phyloP scores from a whole-genome alignment of 2,329 filamentous ascomycete genomes.

The Paecilomyces niveus region DNA sequence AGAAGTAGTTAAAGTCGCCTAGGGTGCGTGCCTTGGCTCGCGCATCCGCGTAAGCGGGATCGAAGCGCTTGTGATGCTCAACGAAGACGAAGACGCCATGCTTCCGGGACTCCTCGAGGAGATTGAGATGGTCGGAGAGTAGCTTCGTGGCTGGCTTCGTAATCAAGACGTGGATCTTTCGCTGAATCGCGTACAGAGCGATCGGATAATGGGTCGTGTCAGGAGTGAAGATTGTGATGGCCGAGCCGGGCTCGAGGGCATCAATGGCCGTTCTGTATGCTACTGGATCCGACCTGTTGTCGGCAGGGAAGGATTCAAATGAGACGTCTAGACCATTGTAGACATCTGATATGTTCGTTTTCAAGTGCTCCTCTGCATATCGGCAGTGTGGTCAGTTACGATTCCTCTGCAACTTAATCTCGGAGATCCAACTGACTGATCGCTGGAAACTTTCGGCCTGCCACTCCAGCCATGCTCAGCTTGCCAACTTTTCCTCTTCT shows the following conservation, averaged over 20 bases:
- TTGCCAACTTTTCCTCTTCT: slow-evolving; percentile 80
- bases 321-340: slow-evolving; percentile 87
- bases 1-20: slow-evolving; percentile 97
- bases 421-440: slow-evolving; percentile 57
- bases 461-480: slow-evolving; percentile 83
- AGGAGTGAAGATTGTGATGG: slow-evolving; percentile 93
- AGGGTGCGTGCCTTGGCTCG: slow-evolving; percentile 66
- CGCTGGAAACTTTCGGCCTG: slow-evolving; percentile 81
- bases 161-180: slow-evolving; percentile 81
- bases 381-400: not conserved
- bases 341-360: slow-evolving; percentile 77
- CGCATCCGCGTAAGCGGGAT: slow-evolving; percentile 87
- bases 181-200: slow-evolving; percentile 83
- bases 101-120: slow-evolving; percentile 65
- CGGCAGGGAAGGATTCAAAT: slow-evolving; percentile 74
- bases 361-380: slow-evolving; percentile 63
- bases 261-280: slow-evolving; percentile 88
- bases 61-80: slow-evolving; percentile 95
- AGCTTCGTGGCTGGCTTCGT: slow-evolving; percentile 90
- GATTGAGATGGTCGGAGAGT: slow-evolving; percentile 68
- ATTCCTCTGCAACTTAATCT: too few species aligned
- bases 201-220: slow-evolving; percentile 91
- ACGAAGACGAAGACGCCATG: slow-evolving; percentile 83
- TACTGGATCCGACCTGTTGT: slow-evolving; percentile 65
- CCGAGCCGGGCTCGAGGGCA: slow-evolving; percentile 69